phyloP scores from a whole-genome alignment of 108 stramenopile genomes.

The Schizochytrium sp. region DNA sequence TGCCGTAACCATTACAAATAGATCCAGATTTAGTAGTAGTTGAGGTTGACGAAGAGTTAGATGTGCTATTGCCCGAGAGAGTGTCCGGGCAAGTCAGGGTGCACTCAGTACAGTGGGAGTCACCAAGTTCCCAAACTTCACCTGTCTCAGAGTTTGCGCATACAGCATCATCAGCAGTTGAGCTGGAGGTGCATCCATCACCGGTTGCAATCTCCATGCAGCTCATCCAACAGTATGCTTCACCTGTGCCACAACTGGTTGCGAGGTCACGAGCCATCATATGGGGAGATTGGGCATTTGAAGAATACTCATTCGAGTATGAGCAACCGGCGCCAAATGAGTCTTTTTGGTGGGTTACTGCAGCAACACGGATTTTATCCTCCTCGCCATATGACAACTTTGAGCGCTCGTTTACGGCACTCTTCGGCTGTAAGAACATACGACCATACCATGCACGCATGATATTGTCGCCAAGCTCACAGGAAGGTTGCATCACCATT shows the following conservation, averaged over 20 bases:
- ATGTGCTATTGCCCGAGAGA: too few species aligned
- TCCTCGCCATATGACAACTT: conserved; percentile 1
- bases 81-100: too few species aligned
- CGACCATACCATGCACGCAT: conserved; percentile 41
- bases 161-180: neutral
- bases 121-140: too few species aligned
- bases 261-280: conserved; percentile 5
- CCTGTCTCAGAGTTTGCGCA: neutral
- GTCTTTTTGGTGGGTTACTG: neutral
- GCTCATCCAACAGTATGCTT: neutral
- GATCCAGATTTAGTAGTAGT: neutral
- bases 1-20: conserved; percentile 48
- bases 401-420: neutral
- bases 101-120: too few species aligned
- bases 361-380: neutral
- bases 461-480: neutral
- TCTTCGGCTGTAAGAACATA: conserved; percentile 19
- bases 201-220: neutral
- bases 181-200: neutral
- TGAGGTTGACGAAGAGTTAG: too few species aligned
- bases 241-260: neutral
- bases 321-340: neutral
- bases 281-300: neutral
- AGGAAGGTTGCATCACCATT: neutral
- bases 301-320: neutral